Evolutionary conservation across 2,329 filamentous ascomycete species (phyloP).

Genomic region (Fusarium xylarioides): DNA sequence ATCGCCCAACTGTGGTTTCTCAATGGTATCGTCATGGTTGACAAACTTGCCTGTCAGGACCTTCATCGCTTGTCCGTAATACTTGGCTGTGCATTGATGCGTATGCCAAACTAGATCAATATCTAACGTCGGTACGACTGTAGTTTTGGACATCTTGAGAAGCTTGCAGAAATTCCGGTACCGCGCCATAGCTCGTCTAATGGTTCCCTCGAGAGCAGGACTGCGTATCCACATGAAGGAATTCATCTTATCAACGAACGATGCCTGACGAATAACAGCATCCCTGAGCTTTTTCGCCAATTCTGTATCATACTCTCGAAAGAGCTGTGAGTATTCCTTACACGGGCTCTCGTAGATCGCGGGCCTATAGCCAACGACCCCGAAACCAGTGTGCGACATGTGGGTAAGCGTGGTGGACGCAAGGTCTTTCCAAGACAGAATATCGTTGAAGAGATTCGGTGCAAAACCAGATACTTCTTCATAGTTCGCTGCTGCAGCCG

Average conservation of each 20-base stretch:
- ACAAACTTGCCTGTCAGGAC: slow-evolving; percentile 40
- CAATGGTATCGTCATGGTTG: slow-evolving; percentile 53
- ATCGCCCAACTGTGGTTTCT: slow-evolving; percentile 33
- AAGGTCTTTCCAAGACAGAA: not conserved
- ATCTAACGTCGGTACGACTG: slow-evolving; percentile 53
- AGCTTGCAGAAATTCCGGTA: slow-evolving; percentile 52
- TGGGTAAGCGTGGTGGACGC: rapidly evolving
- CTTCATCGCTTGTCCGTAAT: slow-evolving; percentile 40
- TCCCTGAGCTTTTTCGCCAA: slow-evolving; percentile 34
- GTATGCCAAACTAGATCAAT: slow-evolving; percentile 57
- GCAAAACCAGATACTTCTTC: not conserved
- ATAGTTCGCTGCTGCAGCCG: not conserved
- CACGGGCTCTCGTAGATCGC: rapidly evolving
- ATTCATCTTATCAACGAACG: slow-evolving; percentile 54
- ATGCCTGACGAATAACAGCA: slow-evolving; percentile 49
- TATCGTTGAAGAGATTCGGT: not conserved
- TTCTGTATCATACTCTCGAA: not conserved
- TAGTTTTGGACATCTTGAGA: slow-evolving; percentile 36
- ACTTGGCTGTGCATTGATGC: slow-evolving; percentile 48
- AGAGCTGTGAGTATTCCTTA: not conserved
- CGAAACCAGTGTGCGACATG: not conserved
- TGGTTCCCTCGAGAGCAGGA: slow-evolving; percentile 46
- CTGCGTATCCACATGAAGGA: slow-evolving; percentile 51
- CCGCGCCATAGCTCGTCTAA: slow-evolving; percentile 47
- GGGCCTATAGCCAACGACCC: rapidly evolving